A percentile compares a stretch with the other conserved stretches of the same genome.
Conservation (phyloP, 192 early-diverging fungal species). For the Coemansia reversa region DNA sequence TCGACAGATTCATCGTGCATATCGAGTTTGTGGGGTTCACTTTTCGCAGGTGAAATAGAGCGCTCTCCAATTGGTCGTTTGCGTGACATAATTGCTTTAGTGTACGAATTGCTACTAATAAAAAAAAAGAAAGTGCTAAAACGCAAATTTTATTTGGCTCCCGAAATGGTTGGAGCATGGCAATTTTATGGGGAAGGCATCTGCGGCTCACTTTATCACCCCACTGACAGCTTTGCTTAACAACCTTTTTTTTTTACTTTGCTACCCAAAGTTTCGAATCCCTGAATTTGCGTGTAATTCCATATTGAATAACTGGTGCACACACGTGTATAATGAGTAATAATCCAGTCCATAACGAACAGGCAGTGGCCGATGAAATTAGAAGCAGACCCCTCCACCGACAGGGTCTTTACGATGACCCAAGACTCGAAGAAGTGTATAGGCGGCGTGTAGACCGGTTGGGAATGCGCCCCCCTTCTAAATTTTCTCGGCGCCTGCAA, state of each 20-base stretch:
- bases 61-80: neutral
- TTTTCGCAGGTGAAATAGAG: neutral
- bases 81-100: neutral
- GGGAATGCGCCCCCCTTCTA: slow-evolving; percentile 34
- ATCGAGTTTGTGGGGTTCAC: neutral
- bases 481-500: slow-evolving; percentile 40
- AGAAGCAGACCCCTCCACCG: slow-evolving; percentile 44
- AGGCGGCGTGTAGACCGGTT: slow-evolving; percentile 49
- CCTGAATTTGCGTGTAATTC: neutral
- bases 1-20: neutral
- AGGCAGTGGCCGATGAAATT: neutral
- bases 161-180: no score
- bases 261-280: neutral
- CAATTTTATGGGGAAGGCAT: no score
- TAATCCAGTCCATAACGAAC: neutral
- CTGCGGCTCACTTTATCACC: no score
- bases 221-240: no score
- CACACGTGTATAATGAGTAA: neutral
- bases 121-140: neutral
- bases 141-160: no score
- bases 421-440: slow-evolving; percentile 37
- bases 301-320: no score
- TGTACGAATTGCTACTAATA: neutral
- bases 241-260: neutral
- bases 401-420: slow-evolving; percentile 34